Conservation (phyloP, 352 stramenopile genomes). For the Phytophthora podocarpi region DNA sequence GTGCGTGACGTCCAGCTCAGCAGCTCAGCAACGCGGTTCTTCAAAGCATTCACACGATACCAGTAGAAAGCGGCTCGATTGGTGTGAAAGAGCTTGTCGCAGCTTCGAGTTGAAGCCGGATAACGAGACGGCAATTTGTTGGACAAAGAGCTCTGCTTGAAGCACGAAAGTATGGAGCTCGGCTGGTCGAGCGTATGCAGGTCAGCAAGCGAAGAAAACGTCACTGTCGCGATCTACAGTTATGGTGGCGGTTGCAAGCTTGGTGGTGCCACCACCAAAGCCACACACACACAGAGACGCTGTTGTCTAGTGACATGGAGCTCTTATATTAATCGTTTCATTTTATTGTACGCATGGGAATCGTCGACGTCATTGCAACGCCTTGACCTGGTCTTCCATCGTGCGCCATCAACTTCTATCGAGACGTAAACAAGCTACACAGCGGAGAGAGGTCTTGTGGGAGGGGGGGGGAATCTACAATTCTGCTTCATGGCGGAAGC, state of each 20-base stretch:
- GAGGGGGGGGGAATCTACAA: slow-evolving; percentile 29
- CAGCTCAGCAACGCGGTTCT: slow-evolving; percentile 4
- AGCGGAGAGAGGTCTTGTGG: slow-evolving; percentile 16
- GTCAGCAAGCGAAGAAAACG: too few relatives aligned
- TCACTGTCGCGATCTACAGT: background rate
- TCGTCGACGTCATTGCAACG: slow-evolving; percentile 8
- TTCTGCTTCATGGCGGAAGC: slow-evolving; percentile 16
- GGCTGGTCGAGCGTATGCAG: too few relatives aligned
- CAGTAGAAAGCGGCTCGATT: slow-evolving; percentile 17
- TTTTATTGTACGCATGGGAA: slow-evolving; percentile 40
- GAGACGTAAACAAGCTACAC: slow-evolving; percentile 25
- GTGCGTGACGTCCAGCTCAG: too few relatives aligned
- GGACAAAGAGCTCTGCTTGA: slow-evolving; percentile 4
- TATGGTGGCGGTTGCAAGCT: background rate
- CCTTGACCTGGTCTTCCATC: slow-evolving; percentile 18
- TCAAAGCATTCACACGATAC: slow-evolving; percentile 19
- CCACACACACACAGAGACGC: background rate
- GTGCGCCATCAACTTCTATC: slow-evolving; percentile 29
- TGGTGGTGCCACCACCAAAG: background rate
- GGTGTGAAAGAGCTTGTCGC: slow-evolving; percentile 17
- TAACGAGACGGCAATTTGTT: too few relatives aligned
- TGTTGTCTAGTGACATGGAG: slow-evolving; percentile 2
- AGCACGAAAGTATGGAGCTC: too few relatives aligned
- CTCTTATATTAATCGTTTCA: slow-evolving; percentile 41
- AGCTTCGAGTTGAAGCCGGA: slow-evolving; percentile 16